These are phyloP conservation scores for Fusarium nodosum DNA, from an alignment of 2,329 filamentous ascomycete genomes.

Conservation along the genomic window DNA sequence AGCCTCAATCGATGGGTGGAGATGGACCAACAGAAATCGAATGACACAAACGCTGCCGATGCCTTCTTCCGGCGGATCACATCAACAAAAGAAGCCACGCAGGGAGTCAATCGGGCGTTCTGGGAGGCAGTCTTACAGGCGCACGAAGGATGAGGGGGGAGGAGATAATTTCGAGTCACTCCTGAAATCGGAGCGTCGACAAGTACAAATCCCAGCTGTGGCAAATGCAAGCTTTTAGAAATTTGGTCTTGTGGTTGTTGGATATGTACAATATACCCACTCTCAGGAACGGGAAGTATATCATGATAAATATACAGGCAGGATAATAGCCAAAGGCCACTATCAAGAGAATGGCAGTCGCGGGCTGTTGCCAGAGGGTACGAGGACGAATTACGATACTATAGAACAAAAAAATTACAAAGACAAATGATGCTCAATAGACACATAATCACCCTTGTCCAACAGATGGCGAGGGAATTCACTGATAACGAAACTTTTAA, in stretches of 20 bases:
- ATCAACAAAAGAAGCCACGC: background rate
- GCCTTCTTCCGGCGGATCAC: background rate
- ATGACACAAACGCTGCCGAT: background rate
- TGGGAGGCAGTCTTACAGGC: background rate
- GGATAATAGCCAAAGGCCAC: background rate
- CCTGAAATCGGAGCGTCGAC: constrained; percentile 15
- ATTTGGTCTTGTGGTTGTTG: background rate
- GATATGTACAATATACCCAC: background rate
- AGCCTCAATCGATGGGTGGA: constrained; percentile 42
- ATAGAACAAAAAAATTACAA: background rate
- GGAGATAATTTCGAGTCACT: background rate
- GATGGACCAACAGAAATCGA: constrained; percentile 37
- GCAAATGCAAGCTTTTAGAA: constrained; percentile 7
- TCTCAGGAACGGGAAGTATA: background rate
- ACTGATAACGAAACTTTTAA: background rate
- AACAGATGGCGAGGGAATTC: background rate
- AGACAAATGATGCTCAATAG: background rate
- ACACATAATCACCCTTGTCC: background rate
- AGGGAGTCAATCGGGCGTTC: background rate
- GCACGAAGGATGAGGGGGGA: background rate
- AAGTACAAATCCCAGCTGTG: background rate
- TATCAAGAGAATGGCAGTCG: background rate
- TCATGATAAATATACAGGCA: background rate
- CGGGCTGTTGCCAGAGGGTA: background rate
- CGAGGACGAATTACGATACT: background rate